Conservation (phyloP, 2,329 filamentous ascomycete genomes). For the Monilinia laxa region DNA sequence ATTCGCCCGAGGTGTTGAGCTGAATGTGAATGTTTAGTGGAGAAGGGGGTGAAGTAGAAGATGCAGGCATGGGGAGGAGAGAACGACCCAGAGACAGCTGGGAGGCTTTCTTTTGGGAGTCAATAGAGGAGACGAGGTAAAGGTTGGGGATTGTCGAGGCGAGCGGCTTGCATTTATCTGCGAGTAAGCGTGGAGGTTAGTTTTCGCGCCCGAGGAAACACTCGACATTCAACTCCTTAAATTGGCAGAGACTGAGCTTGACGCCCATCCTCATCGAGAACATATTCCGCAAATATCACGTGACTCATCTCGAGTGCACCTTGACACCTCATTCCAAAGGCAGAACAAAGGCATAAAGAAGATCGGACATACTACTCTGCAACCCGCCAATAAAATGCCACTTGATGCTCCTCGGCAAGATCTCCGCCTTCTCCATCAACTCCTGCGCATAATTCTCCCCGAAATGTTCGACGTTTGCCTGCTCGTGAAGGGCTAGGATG, state of each 20-base stretch:
- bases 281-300: neutral
- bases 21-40: constrained; percentile 72
- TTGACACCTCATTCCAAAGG: neutral
- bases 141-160: constrained; percentile 82
- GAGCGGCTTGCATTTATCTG: constrained; percentile 85
- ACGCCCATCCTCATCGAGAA: neutral
- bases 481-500: constrained; percentile 75
- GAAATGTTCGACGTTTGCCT: constrained; percentile 68
- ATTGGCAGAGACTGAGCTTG: neutral
- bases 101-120: constrained; percentile 82
- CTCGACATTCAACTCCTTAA: neutral
- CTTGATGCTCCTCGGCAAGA: constrained; percentile 73
- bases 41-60: constrained; percentile 38
- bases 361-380: constrained; percentile 62
- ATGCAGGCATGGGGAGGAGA: constrained; percentile 46
- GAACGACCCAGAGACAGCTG: constrained; percentile 75
- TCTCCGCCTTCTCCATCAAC: constrained; percentile 76
- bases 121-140: constrained; percentile 88
- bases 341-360: neutral
- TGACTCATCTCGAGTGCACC: constrained; percentile 5
- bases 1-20: constrained; percentile 91
- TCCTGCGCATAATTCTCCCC: constrained; percentile 97
- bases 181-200: constrained; percentile 1
- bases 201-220: fast-evolving
- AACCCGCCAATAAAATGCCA: constrained; percentile 98